Conservation (phyloP, 2,329 filamentous ascomycete species). For the Aspergillus bombycis region DNA sequence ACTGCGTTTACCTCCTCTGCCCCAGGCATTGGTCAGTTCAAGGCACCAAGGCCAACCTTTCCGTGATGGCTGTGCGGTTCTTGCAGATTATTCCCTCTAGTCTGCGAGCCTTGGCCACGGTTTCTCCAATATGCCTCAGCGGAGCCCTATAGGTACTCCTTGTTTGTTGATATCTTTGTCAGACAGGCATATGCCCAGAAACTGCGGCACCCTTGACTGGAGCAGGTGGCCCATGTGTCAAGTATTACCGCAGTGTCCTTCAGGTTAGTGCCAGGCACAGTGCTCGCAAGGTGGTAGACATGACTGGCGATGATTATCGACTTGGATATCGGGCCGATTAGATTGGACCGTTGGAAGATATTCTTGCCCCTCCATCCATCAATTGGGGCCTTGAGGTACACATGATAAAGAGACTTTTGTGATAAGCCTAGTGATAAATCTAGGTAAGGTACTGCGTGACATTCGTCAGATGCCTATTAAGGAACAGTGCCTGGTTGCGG, state of each 20-base stretch:
- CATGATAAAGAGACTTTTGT: constrained; percentile 16
- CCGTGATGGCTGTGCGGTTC: constrained; percentile 28
- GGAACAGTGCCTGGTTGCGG: constrained; percentile 20
- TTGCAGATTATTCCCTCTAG: constrained; percentile 25
- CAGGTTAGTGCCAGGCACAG: constrained; percentile 11
- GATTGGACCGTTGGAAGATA: constrained; percentile 12
- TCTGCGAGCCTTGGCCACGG: constrained; percentile 9
- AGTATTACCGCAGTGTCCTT: constrained; percentile 13
- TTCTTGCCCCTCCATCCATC: constrained; percentile 10
- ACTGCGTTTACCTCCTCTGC: constrained; percentile 27
- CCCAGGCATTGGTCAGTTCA: constrained; percentile 21
- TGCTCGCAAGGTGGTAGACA: constrained; percentile 9
- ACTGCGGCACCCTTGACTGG: constrained; percentile 22
- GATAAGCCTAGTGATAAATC: constrained; percentile 15
- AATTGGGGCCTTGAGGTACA: constrained; percentile 12
- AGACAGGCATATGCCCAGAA: constrained; percentile 19
- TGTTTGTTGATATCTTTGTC: constrained; percentile 14
- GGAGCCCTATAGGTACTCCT: constrained; percentile 9
- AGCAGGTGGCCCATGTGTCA: constrained; percentile 20
- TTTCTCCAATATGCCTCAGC: constrained; percentile 17
- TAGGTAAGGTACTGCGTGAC: constrained; percentile 17
- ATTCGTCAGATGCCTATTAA: constrained; percentile 27
- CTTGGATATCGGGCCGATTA: constrained; percentile 20
- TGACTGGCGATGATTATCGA: constrained; percentile 5
- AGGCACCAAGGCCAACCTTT: constrained; percentile 13